Conservation (phyloP, 2,329 filamentous ascomycete species). For the Colletotrichum paranaense region DNA sequence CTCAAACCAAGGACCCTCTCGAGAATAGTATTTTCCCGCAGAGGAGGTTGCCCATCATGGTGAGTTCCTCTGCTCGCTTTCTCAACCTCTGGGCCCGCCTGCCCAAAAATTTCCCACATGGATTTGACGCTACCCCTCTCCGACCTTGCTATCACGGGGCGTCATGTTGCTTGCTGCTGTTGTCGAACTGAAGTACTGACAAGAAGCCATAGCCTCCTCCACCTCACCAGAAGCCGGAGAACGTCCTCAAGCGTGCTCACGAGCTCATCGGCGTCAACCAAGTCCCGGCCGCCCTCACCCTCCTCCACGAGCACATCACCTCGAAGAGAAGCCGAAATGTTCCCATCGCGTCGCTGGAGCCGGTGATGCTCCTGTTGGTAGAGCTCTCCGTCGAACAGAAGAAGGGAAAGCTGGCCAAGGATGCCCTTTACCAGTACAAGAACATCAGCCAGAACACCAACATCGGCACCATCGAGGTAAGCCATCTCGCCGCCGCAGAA, state of each 20-base stretch:
- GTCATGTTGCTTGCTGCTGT: conserved; percentile 25
- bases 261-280: conserved; percentile 99
- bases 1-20: conserved; percentile 43
- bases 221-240: conserved; percentile 97
- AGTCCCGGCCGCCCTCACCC: conserved; percentile 88
- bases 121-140: conserved; percentile 33
- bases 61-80: conserved; percentile 32
- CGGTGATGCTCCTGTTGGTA: conserved; percentile 97
- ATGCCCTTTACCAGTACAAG: conserved; percentile 99
- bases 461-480: conserved; percentile 94
- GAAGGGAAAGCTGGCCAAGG: conserved; percentile 98
- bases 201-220: conserved; percentile 80
- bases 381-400: conserved; percentile 96
- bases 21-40: conserved; percentile 50
- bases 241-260: conserved; percentile 97
- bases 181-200: conserved; percentile 36
- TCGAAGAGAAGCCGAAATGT: conserved; percentile 98
- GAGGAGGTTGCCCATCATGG: conserved; percentile 60
- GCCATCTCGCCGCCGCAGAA: background rate
- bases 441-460: conserved; percentile 99
- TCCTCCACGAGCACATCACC: conserved; percentile 99
- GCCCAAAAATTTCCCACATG: conserved; percentile 11
- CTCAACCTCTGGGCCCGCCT: background rate
- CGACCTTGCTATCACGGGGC: conserved; percentile 71
- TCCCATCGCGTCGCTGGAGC: conserved; percentile 94